Percentiles rank a stretch among this genome's conserved stretches.
Evolutionary conservation across 768 basidiomycete species (phyloP).

Genomic region (Lactifluus volemus): DNA sequence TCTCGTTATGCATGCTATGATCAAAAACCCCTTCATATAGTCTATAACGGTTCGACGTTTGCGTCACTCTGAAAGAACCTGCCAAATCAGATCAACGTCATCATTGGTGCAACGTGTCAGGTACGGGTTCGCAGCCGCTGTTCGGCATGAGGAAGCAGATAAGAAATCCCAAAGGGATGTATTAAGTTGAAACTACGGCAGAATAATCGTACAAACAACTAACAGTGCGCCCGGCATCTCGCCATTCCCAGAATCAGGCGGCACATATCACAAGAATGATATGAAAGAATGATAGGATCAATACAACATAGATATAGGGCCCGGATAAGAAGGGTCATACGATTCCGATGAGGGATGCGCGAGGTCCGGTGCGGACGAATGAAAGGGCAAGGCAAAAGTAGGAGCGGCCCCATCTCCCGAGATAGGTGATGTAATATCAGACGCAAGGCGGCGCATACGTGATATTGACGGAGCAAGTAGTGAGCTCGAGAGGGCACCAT

Average conservation of each 20-base stretch:
- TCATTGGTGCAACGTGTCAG: background rate
- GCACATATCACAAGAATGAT: conserved; percentile 14
- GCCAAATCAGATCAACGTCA: background rate
- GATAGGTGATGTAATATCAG: background rate
- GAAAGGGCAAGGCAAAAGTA: background rate
- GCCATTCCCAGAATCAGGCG: background rate
- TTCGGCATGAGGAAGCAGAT: background rate
- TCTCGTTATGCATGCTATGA: background rate
- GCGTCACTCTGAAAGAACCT: background rate
- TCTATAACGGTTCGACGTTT: background rate
- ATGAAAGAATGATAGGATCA: conserved; percentile 7
- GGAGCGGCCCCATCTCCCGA: background rate
- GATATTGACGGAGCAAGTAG: conserved; percentile 10
- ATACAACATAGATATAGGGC: conserved; percentile 10
- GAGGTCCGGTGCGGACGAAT: conserved; percentile 5
- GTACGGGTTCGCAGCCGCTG: background rate
- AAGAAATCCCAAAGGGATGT: background rate
- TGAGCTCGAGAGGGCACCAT: background rate
- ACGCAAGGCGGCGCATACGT: conserved; percentile 6
- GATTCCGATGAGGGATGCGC: conserved; percentile 5
- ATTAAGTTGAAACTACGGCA: conserved; percentile 6
- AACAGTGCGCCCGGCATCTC: conserved; percentile 1
- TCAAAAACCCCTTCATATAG: background rate
- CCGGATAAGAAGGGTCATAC: conserved; percentile 10
- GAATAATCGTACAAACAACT: conserved; percentile 8